Evolutionary conservation across 2,329 filamentous ascomycete species (phyloP), one percentile per base, ranked within the genome.

Genomic region (Chaetomiaceae sp.): DNA sequence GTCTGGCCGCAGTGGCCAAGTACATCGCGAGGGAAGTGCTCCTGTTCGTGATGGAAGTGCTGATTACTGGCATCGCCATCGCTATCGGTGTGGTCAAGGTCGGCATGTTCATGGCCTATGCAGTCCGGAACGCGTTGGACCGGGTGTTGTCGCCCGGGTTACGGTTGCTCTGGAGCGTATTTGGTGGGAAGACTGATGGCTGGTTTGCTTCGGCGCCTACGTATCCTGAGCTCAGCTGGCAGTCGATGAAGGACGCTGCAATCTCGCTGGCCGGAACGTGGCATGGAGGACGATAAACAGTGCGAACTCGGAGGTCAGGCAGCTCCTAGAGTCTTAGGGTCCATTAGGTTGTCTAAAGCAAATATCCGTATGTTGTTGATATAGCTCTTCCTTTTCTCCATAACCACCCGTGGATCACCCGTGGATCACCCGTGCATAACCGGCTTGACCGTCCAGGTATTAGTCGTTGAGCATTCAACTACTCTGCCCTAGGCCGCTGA

Each of bases 1-100:
- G n/a, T 9, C 12, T 40, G 24, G 14, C 33, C 4, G 32, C n/a
- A 35, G 10, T 39, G n/a, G 26, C 3, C 42, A 27, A 6, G 17
- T 41, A 42, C 15, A 2, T 40, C 14, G 36, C 8, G 11, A 24
- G 37, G 32, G 32, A 41, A 22, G 37, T 20, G n/a, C 6, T 32
- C 15, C 30, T 44, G 12, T 36, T 48, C 24, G 41, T 41, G 30
- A 18, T 44, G 6, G 46, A 48, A 15, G 26, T 27, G 6, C 9
- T 37, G 18, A 39, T 44, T 32, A 37, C 20, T 9, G 26, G 19
- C 32, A 26, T 44, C 12, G 30, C 36, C 9, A 3, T 48, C 14
- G n/a, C 18, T 18, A 24, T 24, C 11, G 27, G 17, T 4, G 6
- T 20, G 8, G 12, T 14, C 12, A 48, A 44, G 24, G 2, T 32